These are phyloP conservation scores for Endotrypanum monterogeii DNA, from an alignment of 208 protist species.

Conservation along the genomic window DNA sequence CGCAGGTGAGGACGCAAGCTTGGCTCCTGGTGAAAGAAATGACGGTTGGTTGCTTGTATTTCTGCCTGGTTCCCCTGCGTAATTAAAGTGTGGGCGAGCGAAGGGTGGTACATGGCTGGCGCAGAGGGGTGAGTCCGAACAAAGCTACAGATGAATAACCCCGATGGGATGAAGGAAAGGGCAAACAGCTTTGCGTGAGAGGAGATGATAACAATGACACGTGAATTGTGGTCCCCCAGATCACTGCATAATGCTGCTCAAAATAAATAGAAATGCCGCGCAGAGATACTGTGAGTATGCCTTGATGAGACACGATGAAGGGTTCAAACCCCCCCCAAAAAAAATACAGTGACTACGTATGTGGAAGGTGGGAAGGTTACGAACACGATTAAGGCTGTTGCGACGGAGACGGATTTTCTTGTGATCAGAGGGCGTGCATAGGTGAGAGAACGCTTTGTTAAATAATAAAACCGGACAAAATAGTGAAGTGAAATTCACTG, in stretches of 20 bases:
- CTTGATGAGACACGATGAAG: neutral
- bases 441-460: neutral
- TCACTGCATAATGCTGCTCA: no score
- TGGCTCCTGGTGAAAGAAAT: neutral
- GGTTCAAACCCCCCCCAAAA: no score
- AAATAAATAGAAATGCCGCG: neutral
- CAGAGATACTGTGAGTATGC: no score
- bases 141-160: neutral
- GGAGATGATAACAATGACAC: no score
- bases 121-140: neutral
- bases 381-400: no score
- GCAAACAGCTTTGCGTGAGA: no score
- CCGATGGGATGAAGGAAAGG: neutral
- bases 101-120: neutral
- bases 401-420: no score
- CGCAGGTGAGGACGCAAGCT: slow-evolving; percentile 31
- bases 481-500: neutral
- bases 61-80: slow-evolving; percentile 28
- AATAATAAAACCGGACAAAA: neutral
- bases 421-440: no score
- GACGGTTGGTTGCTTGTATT: slow-evolving; percentile 38
- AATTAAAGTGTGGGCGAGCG: neutral
- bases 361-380: neutral
- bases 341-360: no score
- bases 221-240: no score